Percentiles rank a stretch among this genome's conserved stretches.
Conservation (phyloP, 805 yeast species). For the Yamadazyma philogaea region DNA sequence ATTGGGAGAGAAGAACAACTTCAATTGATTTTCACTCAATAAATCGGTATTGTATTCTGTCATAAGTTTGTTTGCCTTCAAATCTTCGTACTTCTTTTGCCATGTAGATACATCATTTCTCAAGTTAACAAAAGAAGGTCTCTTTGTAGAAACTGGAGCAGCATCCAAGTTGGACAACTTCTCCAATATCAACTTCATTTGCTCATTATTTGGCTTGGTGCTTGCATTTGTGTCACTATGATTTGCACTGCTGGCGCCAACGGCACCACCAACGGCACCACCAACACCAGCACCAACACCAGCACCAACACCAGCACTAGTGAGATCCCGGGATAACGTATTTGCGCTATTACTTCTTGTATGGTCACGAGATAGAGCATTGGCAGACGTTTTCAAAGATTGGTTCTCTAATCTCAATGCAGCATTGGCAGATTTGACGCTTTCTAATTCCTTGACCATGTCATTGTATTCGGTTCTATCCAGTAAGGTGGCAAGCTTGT, state of each 20-base stretch:
- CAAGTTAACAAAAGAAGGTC: slow-evolving; percentile 15
- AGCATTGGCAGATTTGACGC: slow-evolving; percentile 29
- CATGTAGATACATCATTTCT: slow-evolving; percentile 41
- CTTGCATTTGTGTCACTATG: not conserved
- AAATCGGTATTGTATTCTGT: slow-evolving; percentile 19
- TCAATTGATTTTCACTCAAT: slow-evolving; percentile 23
- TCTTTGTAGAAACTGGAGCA: slow-evolving; percentile 10
- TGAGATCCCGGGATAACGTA: slow-evolving; percentile 12
- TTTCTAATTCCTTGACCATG: slow-evolving; percentile 24
- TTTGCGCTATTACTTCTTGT: slow-evolving; percentile 10
- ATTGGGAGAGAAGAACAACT: slow-evolving; percentile 25
- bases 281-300: slow-evolving; percentile 5
- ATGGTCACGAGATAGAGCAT: slow-evolving; percentile 13
- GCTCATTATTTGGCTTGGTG: slow-evolving; percentile 6
- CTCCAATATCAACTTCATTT: slow-evolving; percentile 24
- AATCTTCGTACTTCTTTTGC: slow-evolving; percentile 50
- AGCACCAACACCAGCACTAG: slow-evolving; percentile 3
- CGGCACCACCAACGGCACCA: slow-evolving; percentile 3
- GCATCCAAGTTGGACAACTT: slow-evolving; percentile 27
- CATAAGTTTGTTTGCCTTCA: slow-evolving; percentile 34
- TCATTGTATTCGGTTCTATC: slow-evolving; percentile 10
- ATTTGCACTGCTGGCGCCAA: not conserved
- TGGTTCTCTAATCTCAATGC: slow-evolving; percentile 38
- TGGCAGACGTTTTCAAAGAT: slow-evolving; percentile 26
- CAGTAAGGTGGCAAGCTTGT: slow-evolving; percentile 1